Base-by-base conservation (phyloP, 2,329 filamentous ascomycete species). In the Alternaria sp. region DNA sequence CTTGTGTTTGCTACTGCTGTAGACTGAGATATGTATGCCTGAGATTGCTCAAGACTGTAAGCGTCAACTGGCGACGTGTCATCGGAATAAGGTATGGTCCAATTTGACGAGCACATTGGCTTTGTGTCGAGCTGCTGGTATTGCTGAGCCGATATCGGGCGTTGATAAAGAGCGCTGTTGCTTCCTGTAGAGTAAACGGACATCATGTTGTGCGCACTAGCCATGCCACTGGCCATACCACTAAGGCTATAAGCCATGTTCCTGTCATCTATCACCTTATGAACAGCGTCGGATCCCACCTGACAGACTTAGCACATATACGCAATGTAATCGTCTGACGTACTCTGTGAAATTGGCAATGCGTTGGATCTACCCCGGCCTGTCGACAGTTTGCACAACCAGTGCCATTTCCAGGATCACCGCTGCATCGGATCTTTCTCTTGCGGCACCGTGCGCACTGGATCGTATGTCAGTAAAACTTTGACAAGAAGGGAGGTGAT, bases 371-470 rank as follows among this genome's bases (percentile, higher is more conserved):
- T 26, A 86, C 82, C 12, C 91, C 90, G 53, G 94, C 90, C 62
- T 84, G 88, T 71, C 88, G 90, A 82, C 94, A 98, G 77, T 94
- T 96, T 11, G 86, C 83, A 79, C 94, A 98, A n/a, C 89, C 88
- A 39, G 83, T 81, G n/a, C 90, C 91, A 71, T 90, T 87, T 32
- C 91, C 91, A 34, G 86, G 84, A 75, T 97, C 93, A 43, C 94
- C 94, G 72, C 91, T 96, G 81, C 94, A 98, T 69, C 92, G 90
- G 71, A 98, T 98, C 83, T 98, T 98, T 60, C 94, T 88, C 81
- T 94, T 94, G 62, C 94, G 88, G 79, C 94, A 98, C 67, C 94
- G 88, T 36, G 88, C 88, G 78, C 94, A 98, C 94, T 97, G 66
- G 6, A 44, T 8, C 8, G 12, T 3, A 14, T 30, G 20, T 70